A percentile compares a stretch with the other conserved stretches of the same genome.
These are phyloP conservation scores for Graphilbum sp. DNA, from an alignment of 2,329 filamentous ascomycete species.

Conservation along the genomic window DNA sequence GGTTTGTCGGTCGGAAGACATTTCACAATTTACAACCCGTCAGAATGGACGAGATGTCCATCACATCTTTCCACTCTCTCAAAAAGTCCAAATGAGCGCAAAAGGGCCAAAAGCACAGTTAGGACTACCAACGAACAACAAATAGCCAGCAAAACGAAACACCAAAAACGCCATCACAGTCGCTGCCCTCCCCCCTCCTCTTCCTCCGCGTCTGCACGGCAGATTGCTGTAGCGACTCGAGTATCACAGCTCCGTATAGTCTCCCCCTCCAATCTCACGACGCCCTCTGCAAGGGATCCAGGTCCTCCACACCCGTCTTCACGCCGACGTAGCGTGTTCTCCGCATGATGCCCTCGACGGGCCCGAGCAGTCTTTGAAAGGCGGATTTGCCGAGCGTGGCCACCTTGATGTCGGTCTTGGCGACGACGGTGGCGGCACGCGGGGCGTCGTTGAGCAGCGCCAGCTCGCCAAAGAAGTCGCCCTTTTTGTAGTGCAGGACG, in stretches of 20 bases:
- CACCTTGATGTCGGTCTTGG: conserved; percentile 77
- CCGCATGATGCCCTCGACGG: conserved; percentile 88
- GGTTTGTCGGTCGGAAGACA: no score
- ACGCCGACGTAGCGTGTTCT: conserved; percentile 49
- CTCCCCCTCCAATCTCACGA: neutral
- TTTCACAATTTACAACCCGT: no score
- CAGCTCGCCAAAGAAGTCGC: conserved; percentile 94
- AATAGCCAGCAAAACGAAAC: neutral
- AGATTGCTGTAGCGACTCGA: no score
- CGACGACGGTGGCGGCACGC: conserved; percentile 75
- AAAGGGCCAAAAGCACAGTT: no score
- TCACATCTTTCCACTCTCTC: no score
- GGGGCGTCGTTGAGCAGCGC: conserved; percentile 88
- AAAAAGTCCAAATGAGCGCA: no score
- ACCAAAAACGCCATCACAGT: neutral
- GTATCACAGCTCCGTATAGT: no score
- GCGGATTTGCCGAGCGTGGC: conserved; percentile 84
- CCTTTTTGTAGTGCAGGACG: conserved; percentile 72
- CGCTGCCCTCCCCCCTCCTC: neutral
- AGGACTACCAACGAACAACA: neutral
- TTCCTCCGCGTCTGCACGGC: no score
- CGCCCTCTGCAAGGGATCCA: conserved; percentile 44
- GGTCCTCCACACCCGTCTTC: conserved; percentile 45
- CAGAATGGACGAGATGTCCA: neutral
- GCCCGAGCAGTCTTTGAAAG: conserved; percentile 83